Evolutionary conservation across 108 stramenopile genomes (phyloP).

Genomic region (Aurantiochytrium sp.): DNA sequence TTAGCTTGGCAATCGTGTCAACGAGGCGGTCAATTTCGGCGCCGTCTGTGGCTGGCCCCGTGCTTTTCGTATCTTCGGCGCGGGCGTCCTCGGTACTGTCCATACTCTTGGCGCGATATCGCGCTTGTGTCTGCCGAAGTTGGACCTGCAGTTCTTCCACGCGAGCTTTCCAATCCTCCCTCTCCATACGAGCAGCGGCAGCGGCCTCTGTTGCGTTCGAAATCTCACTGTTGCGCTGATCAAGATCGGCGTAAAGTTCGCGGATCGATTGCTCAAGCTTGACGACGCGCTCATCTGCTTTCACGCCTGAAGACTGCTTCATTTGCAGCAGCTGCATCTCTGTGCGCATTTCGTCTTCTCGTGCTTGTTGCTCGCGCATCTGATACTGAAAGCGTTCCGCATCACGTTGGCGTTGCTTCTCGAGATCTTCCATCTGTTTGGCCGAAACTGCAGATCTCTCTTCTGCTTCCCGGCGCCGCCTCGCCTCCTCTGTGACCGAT

Average conservation of each 20-base stretch:
- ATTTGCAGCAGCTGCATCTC: background rate
- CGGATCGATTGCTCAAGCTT: background rate
- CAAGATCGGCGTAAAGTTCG: background rate
- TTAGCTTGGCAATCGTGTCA: background rate
- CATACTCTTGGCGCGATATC: background rate
- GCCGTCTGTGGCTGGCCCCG: too few species aligned
- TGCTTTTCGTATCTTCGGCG: background rate
- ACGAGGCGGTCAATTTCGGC: background rate
- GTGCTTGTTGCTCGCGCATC: background rate
- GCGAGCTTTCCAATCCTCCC: background rate
- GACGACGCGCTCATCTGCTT: background rate
- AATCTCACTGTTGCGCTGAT: background rate
- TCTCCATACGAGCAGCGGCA: background rate
- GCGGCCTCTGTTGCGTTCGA: background rate
- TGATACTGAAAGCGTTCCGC: background rate
- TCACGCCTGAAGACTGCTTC: background rate
- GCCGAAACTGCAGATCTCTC: background rate
- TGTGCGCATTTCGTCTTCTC: background rate
- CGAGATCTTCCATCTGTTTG: background rate
- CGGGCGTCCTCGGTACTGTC: background rate
- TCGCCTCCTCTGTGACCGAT: background rate
- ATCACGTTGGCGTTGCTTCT: background rate
- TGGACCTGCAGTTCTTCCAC: background rate
- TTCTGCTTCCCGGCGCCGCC: background rate
- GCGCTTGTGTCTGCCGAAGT: background rate